Conservation (phyloP, 1,139 yeast genomes). For the Blastobotrys apis region DNA sequence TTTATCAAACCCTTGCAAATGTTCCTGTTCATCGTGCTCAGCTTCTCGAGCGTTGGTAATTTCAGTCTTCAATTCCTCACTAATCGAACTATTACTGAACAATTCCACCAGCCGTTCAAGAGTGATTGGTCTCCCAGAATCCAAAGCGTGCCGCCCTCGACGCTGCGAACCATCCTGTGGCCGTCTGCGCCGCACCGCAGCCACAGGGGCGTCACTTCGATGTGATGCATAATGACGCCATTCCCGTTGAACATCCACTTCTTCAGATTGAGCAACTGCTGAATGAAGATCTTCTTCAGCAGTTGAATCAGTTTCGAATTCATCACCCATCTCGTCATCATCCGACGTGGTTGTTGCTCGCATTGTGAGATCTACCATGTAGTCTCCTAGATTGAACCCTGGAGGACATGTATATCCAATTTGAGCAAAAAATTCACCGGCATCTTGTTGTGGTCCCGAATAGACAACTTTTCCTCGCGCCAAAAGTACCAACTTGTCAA, state of each 20-base stretch:
- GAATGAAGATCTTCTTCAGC: constrained; percentile 41
- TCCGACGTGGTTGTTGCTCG: constrained; percentile 38
- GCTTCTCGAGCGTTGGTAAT: constrained; percentile 34
- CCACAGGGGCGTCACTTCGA: constrained; percentile 54
- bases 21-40: constrained; percentile 27
- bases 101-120: constrained; percentile 33
- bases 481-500: constrained; percentile 73
- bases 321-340: constrained; percentile 8
- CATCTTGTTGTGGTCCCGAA: constrained; percentile 55
- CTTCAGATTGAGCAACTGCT: constrained; percentile 19
- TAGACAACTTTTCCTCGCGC: constrained; percentile 84
- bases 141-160: no score
- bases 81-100: constrained; percentile 49
- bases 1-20: constrained; percentile 34
- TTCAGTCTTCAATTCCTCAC: constrained; percentile 46
- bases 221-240: constrained; percentile 92
- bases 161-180: not conserved
- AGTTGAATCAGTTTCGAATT: constrained; percentile 16
- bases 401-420: constrained; percentile 80
- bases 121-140: constrained; percentile 12
- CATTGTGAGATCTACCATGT: constrained; percentile 83
- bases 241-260: constrained; percentile 58
- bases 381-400: constrained; percentile 93
- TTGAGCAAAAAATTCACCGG: constrained; percentile 67
- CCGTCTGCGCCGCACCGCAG: not conserved